These are phyloP conservation scores for Onygena corvina DNA, from an alignment of 2,329 filamentous ascomycete genomes.

Conservation along the genomic window DNA sequence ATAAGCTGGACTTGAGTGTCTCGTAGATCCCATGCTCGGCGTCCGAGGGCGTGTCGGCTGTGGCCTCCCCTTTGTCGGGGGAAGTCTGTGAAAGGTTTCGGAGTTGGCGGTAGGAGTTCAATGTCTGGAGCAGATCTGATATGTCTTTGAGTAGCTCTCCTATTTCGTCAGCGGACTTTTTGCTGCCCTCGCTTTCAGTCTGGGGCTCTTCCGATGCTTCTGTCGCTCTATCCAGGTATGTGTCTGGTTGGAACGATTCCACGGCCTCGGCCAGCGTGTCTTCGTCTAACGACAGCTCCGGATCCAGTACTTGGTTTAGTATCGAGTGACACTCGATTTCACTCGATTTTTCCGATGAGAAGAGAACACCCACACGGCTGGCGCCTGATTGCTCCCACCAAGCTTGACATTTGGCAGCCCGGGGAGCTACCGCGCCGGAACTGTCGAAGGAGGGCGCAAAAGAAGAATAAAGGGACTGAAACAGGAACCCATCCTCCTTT, in stretches of 20 bases:
- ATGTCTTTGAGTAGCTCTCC: slow-evolving; percentile 45
- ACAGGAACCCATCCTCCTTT: slow-evolving; percentile 21
- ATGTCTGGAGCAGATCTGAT: slow-evolving; percentile 48
- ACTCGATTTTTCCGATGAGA: no score
- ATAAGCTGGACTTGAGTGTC: slow-evolving; percentile 61
- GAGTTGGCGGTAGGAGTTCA: slow-evolving; percentile 51
- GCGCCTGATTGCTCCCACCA: slow-evolving; percentile 37
- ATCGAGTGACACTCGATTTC: no score
- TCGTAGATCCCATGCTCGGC: slow-evolving; percentile 53
- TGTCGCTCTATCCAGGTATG: slow-evolving; percentile 12
- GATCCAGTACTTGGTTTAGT: slow-evolving; percentile 1
- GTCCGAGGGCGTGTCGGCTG: slow-evolving; percentile 37
- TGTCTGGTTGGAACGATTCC: slow-evolving; percentile 30
- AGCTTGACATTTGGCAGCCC: slow-evolving; percentile 32
- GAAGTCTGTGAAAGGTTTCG: slow-evolving; percentile 37
- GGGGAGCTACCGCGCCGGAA: slow-evolving; percentile 32
- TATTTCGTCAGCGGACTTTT: slow-evolving; percentile 33
- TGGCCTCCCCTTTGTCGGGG: slow-evolving; percentile 11
- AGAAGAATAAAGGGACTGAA: slow-evolving; percentile 32
- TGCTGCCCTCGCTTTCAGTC: slow-evolving; percentile 10
- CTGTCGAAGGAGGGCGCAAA: slow-evolving; percentile 40
- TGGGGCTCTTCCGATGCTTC: slow-evolving; percentile 19
- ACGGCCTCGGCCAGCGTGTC: slow-evolving; percentile 33
- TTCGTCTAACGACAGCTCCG: slow-evolving; percentile 24
- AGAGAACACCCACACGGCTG: slow-evolving; percentile 28